Percentiles rank a stretch among this genome's conserved stretches.
These are phyloP conservation scores for Hippophae gyantsensis DNA, from an alignment of 306 rosid genomes.

Conservation along the genomic window DNA sequence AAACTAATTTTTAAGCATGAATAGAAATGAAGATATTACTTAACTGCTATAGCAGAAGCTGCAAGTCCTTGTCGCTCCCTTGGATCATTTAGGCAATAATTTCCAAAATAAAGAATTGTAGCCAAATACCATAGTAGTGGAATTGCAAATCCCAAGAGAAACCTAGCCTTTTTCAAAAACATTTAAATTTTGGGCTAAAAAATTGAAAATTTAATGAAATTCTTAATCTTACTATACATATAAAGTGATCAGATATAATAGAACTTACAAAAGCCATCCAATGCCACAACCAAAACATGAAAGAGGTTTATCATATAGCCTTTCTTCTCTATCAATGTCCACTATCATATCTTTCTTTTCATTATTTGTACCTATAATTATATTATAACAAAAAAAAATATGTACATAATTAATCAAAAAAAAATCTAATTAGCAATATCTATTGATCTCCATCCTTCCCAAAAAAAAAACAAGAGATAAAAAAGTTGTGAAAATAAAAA, in stretches of 20 bases:
- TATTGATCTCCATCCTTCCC: slow-evolving; percentile 10
- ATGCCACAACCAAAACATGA: slow-evolving; percentile 33
- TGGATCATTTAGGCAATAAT: slow-evolving; percentile 19
- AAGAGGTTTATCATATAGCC: slow-evolving; percentile 25
- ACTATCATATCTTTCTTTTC: slow-evolving; percentile 8
- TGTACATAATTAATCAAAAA: too few relatives aligned
- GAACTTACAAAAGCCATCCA: slow-evolving; percentile 37
- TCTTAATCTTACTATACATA: neutral
- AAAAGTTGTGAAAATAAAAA: neutral
- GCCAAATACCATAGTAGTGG: slow-evolving; percentile 34
- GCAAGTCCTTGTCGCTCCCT: slow-evolving; percentile 38
- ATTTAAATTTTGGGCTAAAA: neutral
- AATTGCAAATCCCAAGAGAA: slow-evolving; percentile 32
- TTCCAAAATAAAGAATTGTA: slow-evolving; percentile 22
- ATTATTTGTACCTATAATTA: slow-evolving; percentile 11
- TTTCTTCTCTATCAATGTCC: slow-evolving; percentile 7
- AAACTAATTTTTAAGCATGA: too few relatives aligned
- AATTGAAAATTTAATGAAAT: neutral
- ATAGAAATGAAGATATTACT: too few relatives aligned
- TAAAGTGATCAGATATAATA: slow-evolving; percentile 1
- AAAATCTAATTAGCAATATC: too few relatives aligned
- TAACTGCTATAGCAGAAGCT: slow-evolving; percentile 35
- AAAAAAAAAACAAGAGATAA: neutral
- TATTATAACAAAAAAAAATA: too few relatives aligned
- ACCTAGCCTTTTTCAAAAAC: slow-evolving; percentile 2